These are phyloP conservation scores for Paramecium octaurelia DNA, from an alignment of 73 alveolate genomes.

Conservation along the genomic window DNA sequence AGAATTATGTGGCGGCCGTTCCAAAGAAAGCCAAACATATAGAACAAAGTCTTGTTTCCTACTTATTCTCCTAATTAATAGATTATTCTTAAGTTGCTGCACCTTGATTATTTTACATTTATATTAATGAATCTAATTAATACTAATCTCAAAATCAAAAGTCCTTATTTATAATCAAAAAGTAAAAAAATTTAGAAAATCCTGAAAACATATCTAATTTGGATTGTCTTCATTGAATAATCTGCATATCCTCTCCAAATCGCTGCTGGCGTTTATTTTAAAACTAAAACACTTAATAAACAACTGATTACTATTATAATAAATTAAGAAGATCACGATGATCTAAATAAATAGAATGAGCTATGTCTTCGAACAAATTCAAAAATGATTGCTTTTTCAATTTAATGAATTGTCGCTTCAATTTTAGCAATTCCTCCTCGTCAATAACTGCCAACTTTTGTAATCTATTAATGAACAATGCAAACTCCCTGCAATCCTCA, in stretches of 20 bases:
- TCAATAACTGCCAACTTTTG: background rate
- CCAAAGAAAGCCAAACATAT: background rate
- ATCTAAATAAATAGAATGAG: background rate
- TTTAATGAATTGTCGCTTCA: background rate
- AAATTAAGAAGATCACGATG: background rate
- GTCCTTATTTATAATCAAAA: conserved; percentile 4
- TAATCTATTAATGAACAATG: background rate
- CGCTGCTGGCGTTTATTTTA: background rate
- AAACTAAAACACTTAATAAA: background rate
- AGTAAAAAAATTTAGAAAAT: conserved; percentile 27
- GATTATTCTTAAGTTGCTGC: conserved; percentile 16
- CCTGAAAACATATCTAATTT: background rate
- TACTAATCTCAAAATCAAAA: background rate
- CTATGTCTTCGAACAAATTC: background rate
- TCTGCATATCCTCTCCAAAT: background rate
- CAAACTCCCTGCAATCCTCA: background rate
- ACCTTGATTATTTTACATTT: conserved; percentile 24
- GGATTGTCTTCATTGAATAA: background rate
- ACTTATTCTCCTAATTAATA: background rate
- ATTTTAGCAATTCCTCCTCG: background rate
- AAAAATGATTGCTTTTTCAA: background rate
- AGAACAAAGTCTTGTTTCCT: background rate
- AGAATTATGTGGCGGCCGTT: background rate
- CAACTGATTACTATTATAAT: background rate
- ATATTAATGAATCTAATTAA: background rate